Evolutionary conservation across 139 green algal genomes (phyloP), one percentile per base, ranked within the genome.

Genomic region (Coccomyxa sp.): DNA sequence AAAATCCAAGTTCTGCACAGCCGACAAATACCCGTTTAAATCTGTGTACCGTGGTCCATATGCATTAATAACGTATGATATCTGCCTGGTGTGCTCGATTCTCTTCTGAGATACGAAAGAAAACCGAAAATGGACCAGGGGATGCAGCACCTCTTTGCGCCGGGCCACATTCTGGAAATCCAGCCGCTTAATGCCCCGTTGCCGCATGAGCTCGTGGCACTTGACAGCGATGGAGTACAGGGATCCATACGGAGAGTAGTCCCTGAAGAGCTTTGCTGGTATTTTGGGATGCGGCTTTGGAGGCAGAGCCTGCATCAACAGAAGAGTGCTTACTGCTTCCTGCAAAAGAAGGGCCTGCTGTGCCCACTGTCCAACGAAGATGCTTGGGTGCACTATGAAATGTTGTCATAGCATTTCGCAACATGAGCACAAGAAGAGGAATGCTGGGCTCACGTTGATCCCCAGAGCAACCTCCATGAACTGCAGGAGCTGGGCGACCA

Each of bases 391-490:
- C 45, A n/a, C 27, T 18, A 32, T 30, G 71, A 32, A 77, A 77
- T 18, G 27, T 71, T 9, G 1, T 28, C 18, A 71, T 21, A 9
- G 1, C 63, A 11, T 25, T 11, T 21, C 63, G 63, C 63, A 71
- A 9, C 21, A 12, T 77, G 21, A 74, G 9, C 9, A 30, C 23
- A 23, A 23, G 10, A 74, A 25, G 58, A 76, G 58, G 58, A 28
- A 76, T 63, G 13, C 27, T 66, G 16, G 28, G n/a, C 77, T 31
- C 59, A 92, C 93, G 51, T 95, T 89, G 30, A 88, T 87, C n/a
- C 94, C 94, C 82, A 96, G 85, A 10, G 91, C 91, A 51, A 93
- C 90, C 87, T 97, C 94, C 89, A 93, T 89, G 74, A 97, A 97
- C 84, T 97, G 91, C 80, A 91, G 83, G n/a, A 97, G 82, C 59